Conservation (phyloP, 768 basidiomycete species). For the Termitomyces eurrhizus region DNA sequence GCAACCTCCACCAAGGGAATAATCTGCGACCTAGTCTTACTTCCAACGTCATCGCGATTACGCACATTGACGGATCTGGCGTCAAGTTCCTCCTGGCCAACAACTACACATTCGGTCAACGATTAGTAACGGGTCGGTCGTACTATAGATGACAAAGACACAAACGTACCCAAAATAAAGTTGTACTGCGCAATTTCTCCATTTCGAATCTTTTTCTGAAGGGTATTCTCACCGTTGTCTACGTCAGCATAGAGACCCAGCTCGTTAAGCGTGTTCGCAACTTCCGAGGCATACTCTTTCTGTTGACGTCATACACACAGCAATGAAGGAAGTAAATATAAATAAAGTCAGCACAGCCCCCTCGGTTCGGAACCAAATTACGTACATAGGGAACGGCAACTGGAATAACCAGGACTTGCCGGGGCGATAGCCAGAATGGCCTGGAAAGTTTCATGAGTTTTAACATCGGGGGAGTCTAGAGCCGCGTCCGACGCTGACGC, state of each 20-base stretch:
- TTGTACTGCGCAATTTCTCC: constrained; percentile 98
- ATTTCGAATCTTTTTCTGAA: constrained; percentile 96
- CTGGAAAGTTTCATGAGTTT: constrained; percentile 30
- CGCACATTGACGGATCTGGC: constrained; percentile 88
- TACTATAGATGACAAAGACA: neutral
- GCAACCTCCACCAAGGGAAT: constrained; percentile 68
- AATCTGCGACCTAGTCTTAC: constrained; percentile 76
- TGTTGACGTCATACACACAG: constrained; percentile 27
- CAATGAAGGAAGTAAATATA: neutral
- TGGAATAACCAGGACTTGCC: constrained; percentile 92
- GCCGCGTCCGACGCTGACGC: constrained; percentile 20
- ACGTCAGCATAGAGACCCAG: constrained; percentile 86
- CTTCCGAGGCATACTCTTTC: constrained; percentile 88
- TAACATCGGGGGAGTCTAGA: neutral
- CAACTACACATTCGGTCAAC: constrained; percentile 51
- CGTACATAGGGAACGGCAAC: constrained; percentile 86
- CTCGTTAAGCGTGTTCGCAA: constrained; percentile 61
- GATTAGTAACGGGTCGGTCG: neutral
- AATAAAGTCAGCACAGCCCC: constrained; percentile 12
- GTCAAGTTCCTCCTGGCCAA: constrained; percentile 90
- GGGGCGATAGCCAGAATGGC: constrained; percentile 99
- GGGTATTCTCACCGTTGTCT: constrained; percentile 87
- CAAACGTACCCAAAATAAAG: constrained; percentile 85
- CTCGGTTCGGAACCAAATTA: constrained; percentile 18
- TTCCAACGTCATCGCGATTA: constrained; percentile 91